phyloP scores from a whole-genome alignment of 306 rosid species.

The Mimosa bimucronata region DNA sequence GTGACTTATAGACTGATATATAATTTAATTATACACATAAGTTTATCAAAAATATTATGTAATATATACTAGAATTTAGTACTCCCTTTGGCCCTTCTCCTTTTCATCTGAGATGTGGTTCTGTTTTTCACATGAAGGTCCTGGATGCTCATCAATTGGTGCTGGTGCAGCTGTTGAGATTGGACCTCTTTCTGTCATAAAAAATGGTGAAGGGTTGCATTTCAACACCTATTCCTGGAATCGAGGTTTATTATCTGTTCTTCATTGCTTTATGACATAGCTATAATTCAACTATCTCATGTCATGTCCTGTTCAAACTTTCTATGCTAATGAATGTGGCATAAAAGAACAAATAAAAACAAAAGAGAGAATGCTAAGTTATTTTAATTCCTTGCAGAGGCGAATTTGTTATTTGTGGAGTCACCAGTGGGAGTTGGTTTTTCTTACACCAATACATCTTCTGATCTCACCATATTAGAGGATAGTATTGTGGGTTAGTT shows the following conservation, averaged over 20 bases:
- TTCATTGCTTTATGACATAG: background rate
- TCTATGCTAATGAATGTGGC: background rate
- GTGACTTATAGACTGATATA: too few species aligned
- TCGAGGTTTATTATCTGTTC: conserved; percentile 42
- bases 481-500: conserved; percentile 60
- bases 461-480: conserved; percentile 55
- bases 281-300: background rate
- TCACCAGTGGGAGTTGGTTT: conserved; percentile 71
- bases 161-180: conserved; percentile 57
- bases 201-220: conserved; percentile 52
- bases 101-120: conserved; percentile 7
- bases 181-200: conserved; percentile 54
- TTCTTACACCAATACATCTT: conserved; percentile 58
- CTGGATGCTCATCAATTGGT: conserved; percentile 68
- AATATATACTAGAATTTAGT: too few species aligned
- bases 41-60: too few species aligned
- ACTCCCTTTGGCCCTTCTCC: background rate
- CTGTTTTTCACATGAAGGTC: conserved; percentile 45
- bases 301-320: background rate
- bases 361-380: conserved; percentile 1
- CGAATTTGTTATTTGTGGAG: conserved; percentile 61
- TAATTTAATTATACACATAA: too few species aligned
- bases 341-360: background rate
- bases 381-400: conserved; percentile 48
- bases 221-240: conserved; percentile 56